Conservation (phyloP, 177 flowering plant genomes). For the Vitis hybrid region DNA sequence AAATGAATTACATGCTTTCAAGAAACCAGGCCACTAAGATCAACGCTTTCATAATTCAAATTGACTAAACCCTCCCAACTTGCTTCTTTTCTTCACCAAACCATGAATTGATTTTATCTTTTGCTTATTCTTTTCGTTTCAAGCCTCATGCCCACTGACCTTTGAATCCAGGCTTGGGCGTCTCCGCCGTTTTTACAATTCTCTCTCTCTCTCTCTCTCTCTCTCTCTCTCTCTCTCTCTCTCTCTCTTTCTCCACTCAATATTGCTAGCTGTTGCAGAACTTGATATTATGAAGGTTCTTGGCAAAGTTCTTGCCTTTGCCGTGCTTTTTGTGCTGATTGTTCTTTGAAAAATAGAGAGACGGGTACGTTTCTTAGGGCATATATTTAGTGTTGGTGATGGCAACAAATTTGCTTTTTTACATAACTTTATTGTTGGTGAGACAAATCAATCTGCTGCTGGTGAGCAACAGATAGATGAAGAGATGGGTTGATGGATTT, state of each 20-base stretch:
- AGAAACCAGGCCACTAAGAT: slow-evolving; percentile 1
- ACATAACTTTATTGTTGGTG: background rate
- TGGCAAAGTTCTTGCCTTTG: too few relatives aligned
- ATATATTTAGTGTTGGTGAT: too few relatives aligned
- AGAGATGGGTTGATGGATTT: background rate
- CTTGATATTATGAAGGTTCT: too few relatives aligned
- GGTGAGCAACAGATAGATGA: background rate
- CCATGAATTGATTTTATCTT: slow-evolving; percentile 8
- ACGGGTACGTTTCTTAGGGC: too few relatives aligned
- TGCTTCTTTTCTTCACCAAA: slow-evolving; percentile 30
- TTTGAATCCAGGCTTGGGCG: background rate
- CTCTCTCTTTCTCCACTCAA: background rate
- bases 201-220: background rate
- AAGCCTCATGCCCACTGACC: background rate
- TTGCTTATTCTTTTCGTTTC: slow-evolving; percentile 13
- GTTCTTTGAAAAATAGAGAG: too few relatives aligned
- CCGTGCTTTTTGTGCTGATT: too few relatives aligned
- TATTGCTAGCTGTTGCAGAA: too few relatives aligned
- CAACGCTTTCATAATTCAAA: slow-evolving; percentile 21
- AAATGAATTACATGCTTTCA: background rate
- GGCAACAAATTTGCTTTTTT: background rate
- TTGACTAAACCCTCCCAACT: slow-evolving; percentile 26
- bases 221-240: background rate
- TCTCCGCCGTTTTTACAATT: background rate
- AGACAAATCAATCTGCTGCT: background rate